Percentiles rank a stretch among this genome's conserved stretches.
These are phyloP conservation scores for Diaporthe caulivora DNA, from an alignment of 2,329 filamentous ascomycete genomes.

Conservation along the genomic window DNA sequence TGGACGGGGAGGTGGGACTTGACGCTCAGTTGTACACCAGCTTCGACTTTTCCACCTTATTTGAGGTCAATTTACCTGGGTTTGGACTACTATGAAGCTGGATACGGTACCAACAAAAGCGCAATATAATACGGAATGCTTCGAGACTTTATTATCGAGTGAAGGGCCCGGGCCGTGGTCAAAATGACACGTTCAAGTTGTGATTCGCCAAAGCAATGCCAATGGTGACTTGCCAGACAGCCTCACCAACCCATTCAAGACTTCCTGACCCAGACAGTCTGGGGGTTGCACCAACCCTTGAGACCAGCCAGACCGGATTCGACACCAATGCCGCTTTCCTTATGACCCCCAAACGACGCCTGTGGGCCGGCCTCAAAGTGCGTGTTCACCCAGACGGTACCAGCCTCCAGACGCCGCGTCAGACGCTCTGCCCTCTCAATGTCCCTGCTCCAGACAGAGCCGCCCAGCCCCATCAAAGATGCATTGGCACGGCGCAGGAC, in stretches of 20 bases:
- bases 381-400: slow-evolving; percentile 67
- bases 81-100: background rate
- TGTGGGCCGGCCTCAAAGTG: slow-evolving; percentile 54
- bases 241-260: background rate
- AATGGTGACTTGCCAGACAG: too few species aligned
- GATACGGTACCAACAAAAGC: too few species aligned
- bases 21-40: background rate
- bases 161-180: too few species aligned
- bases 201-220: too few species aligned
- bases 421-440: slow-evolving; percentile 60
- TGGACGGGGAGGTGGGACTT: background rate
- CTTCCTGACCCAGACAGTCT: slow-evolving; percentile 14
- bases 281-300: slow-evolving; percentile 48
- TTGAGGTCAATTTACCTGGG: background rate
- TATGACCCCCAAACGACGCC: slow-evolving; percentile 63
- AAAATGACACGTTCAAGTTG: background rate
- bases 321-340: slow-evolving; percentile 62
- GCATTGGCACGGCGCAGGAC: slow-evolving; percentile 61
- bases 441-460: slow-evolving; percentile 65
- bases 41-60: background rate
- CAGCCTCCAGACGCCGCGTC: slow-evolving; percentile 62
- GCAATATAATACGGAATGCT: too few species aligned
- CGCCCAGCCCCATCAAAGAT: slow-evolving; percentile 63
- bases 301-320: slow-evolving; percentile 57
- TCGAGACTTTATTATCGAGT: too few species aligned